Conservation (phyloP, 495 filamentous ascomycete species). For the Aspergillus hancockii region DNA sequence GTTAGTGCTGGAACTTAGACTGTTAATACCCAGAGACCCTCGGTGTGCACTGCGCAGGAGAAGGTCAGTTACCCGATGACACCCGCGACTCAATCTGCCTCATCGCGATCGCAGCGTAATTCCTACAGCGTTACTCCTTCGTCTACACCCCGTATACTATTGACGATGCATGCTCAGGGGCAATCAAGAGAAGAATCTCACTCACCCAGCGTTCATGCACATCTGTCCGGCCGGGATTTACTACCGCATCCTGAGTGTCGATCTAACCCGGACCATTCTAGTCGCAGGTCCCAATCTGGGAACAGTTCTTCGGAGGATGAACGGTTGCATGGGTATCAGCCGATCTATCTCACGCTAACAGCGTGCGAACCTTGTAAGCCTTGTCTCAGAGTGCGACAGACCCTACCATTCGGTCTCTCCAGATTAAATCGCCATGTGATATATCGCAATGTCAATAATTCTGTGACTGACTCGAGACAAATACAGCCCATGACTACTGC, state of each 20-base stretch:
- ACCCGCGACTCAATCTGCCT: neutral
- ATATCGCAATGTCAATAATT: neutral
- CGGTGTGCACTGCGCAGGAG: neutral
- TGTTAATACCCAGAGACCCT: neutral
- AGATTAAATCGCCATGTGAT: neutral
- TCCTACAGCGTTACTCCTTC: no score
- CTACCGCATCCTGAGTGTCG: neutral
- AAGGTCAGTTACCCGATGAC: neutral
- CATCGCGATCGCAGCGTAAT: neutral
- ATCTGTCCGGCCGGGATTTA: neutral
- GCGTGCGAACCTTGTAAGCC: neutral
- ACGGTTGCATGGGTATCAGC: neutral
- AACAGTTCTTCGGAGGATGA: neutral
- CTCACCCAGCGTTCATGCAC: neutral
- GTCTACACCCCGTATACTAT: no score
- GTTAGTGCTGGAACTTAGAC: neutral
- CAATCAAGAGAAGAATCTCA: neutral
- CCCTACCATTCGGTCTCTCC: neutral
- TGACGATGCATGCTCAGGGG: neutral
- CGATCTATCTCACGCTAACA: neutral
- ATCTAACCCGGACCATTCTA: neutral
- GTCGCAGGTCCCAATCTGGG: neutral
- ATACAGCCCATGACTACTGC: neutral
- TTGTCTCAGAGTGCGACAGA: slow-evolving; percentile 1
- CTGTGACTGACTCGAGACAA: neutral